Conservation (phyloP, 73 alveolate species). For the Tetrahymena elliotti region DNA sequence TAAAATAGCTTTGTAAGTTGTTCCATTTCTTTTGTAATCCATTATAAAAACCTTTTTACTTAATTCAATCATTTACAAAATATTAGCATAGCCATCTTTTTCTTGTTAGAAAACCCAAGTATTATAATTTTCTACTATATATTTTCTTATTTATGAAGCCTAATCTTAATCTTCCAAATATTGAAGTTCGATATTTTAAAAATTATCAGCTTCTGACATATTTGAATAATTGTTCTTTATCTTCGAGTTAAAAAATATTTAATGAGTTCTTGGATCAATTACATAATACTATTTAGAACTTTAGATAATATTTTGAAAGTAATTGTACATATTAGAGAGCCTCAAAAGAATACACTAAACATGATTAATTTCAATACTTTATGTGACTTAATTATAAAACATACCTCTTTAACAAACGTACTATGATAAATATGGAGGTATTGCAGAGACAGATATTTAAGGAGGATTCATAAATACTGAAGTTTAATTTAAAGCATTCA, state of each 20-base stretch:
- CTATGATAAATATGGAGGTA: background rate
- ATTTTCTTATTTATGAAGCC: background rate
- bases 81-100: background rate
- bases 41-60: background rate
- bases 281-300: background rate
- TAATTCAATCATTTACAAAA: background rate
- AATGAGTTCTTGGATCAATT: background rate
- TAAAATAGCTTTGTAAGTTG: background rate
- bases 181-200: background rate
- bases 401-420: background rate
- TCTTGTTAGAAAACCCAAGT: background rate
- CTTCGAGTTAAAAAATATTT: background rate
- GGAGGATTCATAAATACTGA: background rate
- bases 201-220: background rate
- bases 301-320: background rate
- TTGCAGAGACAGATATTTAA: background rate
- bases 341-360: background rate
- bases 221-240: too few relatives aligned
- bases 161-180: background rate
- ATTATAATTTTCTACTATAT: background rate
- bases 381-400: background rate
- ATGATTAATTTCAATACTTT: background rate
- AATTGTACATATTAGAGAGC: background rate
- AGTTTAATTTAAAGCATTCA: background rate
- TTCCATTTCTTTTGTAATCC: background rate